Conservation (phyloP, 2,329 filamentous ascomycete species). For the Aspergillus ustus region DNA sequence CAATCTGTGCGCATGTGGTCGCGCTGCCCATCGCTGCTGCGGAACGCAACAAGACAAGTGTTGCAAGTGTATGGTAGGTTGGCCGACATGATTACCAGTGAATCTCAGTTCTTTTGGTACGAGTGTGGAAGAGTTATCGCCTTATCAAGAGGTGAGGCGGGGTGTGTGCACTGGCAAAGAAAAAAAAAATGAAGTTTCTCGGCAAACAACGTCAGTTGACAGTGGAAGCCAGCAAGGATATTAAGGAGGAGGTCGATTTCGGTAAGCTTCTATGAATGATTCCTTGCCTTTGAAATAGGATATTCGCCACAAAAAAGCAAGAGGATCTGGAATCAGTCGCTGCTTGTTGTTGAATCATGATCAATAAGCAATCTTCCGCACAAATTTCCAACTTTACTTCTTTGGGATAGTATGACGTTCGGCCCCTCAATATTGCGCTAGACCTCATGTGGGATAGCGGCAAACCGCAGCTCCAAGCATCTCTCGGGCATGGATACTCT, state of each 20-base stretch:
- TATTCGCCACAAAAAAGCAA: conserved; percentile 8
- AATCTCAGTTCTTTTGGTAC: background rate
- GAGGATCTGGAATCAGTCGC: background rate
- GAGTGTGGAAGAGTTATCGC: background rate
- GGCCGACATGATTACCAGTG: conserved; percentile 45
- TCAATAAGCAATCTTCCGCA: conserved; percentile 23
- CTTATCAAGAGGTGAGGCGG: conserved; percentile 2
- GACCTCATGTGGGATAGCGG: background rate
- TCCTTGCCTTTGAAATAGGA: background rate
- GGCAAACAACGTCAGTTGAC: background rate
- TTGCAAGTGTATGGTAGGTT: conserved; percentile 94
- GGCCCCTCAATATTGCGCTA: conserved; percentile 12
- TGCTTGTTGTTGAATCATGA: conserved; percentile 7
- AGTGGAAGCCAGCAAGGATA: background rate
- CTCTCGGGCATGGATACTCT: background rate
- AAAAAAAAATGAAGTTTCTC: background rate
- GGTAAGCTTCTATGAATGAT: background rate
- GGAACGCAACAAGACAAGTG: conserved; percentile 95
- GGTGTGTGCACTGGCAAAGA: conserved; percentile 1
- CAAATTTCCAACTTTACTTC: conserved; percentile 25
- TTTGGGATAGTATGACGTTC: conserved; percentile 28
- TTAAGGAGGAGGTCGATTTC: background rate
- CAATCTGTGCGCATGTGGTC: conserved; percentile 98
- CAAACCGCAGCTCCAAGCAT: background rate
- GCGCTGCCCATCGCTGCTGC: conserved; percentile 89